A percentile compares a stretch with the other conserved stretches of the same genome.
phyloP scores from a whole-genome alignment of 805 yeast genomes.

The Zygosaccharomyces bisporus region DNA sequence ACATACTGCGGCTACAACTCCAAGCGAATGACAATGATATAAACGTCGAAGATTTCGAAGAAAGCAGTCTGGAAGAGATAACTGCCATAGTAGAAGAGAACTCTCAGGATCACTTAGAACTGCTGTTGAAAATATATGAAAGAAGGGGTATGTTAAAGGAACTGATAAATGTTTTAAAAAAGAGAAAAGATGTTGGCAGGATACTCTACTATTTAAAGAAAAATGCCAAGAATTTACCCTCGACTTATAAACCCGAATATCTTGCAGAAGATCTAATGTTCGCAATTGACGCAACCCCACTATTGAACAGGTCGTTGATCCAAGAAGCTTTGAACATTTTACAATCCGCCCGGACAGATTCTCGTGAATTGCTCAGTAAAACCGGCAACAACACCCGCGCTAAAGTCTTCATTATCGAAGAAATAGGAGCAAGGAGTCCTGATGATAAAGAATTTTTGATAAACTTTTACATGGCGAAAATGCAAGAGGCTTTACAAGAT shows the following conservation, averaged over 20 bases:
- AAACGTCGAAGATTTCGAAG: constrained; percentile 19
- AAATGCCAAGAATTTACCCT: constrained; percentile 14
- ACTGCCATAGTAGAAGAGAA: constrained; percentile 11
- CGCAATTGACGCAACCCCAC: constrained; percentile 9
- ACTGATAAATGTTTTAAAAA: constrained; percentile 14
- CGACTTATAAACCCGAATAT: constrained; percentile 13
- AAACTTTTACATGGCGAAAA: constrained; percentile 25
- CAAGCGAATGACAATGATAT: constrained; percentile 7
- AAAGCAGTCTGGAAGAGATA: constrained; percentile 19
- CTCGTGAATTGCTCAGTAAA: constrained; percentile 17
- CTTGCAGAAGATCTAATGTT: constrained; percentile 19
- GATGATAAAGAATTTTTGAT: constrained; percentile 27
- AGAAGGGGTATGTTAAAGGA: constrained; percentile 16
- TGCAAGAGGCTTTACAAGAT: constrained; percentile 20
- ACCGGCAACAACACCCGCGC: constrained; percentile 14
- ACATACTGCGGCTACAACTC: constrained; percentile 16
- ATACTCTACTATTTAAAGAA: constrained; percentile 13
- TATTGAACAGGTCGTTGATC: constrained; percentile 5
- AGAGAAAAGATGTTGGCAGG: constrained; percentile 2
- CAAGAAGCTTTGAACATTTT: constrained; percentile 14
- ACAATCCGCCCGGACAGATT: constrained; percentile 10
- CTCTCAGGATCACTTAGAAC: constrained; percentile 5
- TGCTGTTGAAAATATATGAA: constrained; percentile 19
- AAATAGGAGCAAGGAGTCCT: constrained; percentile 19
- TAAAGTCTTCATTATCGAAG: constrained; percentile 28